Base-by-base conservation (phyloP, 2,329 filamentous ascomycete genomes). In the Orbilia quercus region DNA sequence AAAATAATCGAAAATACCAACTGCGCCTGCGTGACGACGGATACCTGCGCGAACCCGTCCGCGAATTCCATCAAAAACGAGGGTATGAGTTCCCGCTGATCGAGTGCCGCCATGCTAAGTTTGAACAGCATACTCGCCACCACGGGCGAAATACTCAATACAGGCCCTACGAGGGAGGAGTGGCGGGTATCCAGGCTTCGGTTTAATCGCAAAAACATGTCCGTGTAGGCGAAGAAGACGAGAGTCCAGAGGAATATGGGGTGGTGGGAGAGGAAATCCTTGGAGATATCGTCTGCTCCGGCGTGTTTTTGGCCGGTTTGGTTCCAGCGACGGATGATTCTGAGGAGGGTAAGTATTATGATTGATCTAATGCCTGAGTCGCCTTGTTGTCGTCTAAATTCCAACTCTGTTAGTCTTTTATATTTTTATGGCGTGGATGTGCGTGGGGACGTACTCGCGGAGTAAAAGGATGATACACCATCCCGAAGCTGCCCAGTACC, bases 291-390 rank as follows among this genome's bases (percentile, higher is more conserved):
- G 23, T 92, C 88, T 40, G 89, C 90, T n/a, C 93, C 93, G 0
- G 95, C 90, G 77, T 92, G 93, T 80, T 99, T 99, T 79, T 98
- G 94, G 2, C 95, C 95, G 0, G 95, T 98, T 80, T 98, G 95
- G 79, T 98, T 98, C 94, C 94, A 99, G 64, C 90, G 86, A 45
- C 91, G 84, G 38, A 88, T 82, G 1, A 96, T 77, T 36, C 93
- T 86, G 59, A 91, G 85, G 6, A 87, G 81, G 0, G 84, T 78
- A 6, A 94, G 83, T 0, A 90, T 82, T 31, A 84, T 77, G 12
- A 85, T 40, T 11, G 80, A 76, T n/a, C 75, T 76, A 14, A 77
- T 45, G 23, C 50, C 58, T 20, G 36, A 75, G 55, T 47, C 53
- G 5, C 48, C 63, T 16, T 47, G 70, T 65, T 64, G 62, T 28